Evolutionary conservation across 495 filamentous ascomycete genomes (phyloP), one percentile per base, ranked within the genome.

Genomic region (Terfezia claveryi): DNA sequence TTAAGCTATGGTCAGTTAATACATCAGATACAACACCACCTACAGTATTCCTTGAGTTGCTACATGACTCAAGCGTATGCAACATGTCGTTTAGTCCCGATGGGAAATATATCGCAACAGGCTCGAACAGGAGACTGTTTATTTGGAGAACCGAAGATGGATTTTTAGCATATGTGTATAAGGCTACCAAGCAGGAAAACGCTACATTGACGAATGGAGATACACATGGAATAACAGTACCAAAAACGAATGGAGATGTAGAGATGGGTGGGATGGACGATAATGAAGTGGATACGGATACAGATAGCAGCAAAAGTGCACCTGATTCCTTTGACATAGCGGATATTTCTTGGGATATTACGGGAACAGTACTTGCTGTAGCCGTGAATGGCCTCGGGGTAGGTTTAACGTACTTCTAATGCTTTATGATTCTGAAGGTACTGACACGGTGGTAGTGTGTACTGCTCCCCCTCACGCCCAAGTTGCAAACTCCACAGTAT

Each of bases 231-330:
- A 46, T 20, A 14, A 14, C 12, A 46, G 41, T 46, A 20, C 14
- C 41, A 20, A 46, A 46, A 46, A 14, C 41, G 4, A 46, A 46
- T 46, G 41, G 41, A 46, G 41, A 46, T 46, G 41, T 46, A 14
- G 41, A 46, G 41, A 46, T 46, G 41, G 41, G 41, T 14, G 41
- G 41, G 17, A 46, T 23, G 55, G 55, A 44, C 32, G 55, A 57
- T 56, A 56, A 53, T 57, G 58, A 27, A 53, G 41, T 20, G 4
- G 41, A 46, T 46, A 20, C 14, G 8, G 41, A 46, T 46, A 46
- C 12, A 14, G 41, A 46, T 46, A 46, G 41, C 17, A 20, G 41
- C 17, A 46, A 46, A 46, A 20, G 41, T 14, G 41, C 14, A 20
- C 41, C 8, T 14, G 41, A 46, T 46, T 46, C 17, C 14, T 46